These are phyloP conservation scores for Gleditsia sinensis DNA, from an alignment of 306 rosid species.

Conservation along the genomic window DNA sequence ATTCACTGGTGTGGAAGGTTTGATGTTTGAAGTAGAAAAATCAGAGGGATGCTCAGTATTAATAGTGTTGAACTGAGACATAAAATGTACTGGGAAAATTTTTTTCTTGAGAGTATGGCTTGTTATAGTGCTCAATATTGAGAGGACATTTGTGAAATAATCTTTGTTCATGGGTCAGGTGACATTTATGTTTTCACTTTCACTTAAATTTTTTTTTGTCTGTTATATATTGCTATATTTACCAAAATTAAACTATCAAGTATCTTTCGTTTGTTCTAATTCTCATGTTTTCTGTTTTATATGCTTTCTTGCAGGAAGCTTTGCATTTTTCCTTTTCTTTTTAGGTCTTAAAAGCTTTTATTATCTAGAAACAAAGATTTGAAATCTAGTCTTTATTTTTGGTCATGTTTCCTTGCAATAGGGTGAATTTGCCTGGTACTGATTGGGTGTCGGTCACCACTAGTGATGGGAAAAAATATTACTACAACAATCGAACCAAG, in stretches of 20 bases:
- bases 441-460: slow-evolving; percentile 90
- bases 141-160: slow-evolving; percentile 17
- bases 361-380: neutral
- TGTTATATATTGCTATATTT: neutral
- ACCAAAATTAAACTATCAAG: neutral
- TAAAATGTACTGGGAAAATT: slow-evolving; percentile 7
- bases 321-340: neutral
- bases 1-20: neutral
- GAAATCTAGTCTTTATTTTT: slow-evolving; percentile 10
- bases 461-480: slow-evolving; percentile 87
- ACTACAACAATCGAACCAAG: slow-evolving; percentile 87
- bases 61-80: slow-evolving; percentile 14
- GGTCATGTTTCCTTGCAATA: slow-evolving; percentile 34
- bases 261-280: neutral
- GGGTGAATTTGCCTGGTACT: slow-evolving; percentile 81
- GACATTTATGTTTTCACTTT: neutral
- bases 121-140: slow-evolving; percentile 1
- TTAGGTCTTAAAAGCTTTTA: slow-evolving; percentile 20
- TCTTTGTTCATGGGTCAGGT: neutral
- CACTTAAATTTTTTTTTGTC: neutral
- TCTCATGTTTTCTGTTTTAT: neutral
- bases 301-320: neutral
- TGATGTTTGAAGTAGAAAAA: slow-evolving; percentile 5
- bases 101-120: neutral
- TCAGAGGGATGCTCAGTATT: neutral